Evolutionary conservation across 495 filamentous ascomycete species (phyloP), one percentile per base, ranked within the genome.

Genomic region (Collariella sp.): DNA sequence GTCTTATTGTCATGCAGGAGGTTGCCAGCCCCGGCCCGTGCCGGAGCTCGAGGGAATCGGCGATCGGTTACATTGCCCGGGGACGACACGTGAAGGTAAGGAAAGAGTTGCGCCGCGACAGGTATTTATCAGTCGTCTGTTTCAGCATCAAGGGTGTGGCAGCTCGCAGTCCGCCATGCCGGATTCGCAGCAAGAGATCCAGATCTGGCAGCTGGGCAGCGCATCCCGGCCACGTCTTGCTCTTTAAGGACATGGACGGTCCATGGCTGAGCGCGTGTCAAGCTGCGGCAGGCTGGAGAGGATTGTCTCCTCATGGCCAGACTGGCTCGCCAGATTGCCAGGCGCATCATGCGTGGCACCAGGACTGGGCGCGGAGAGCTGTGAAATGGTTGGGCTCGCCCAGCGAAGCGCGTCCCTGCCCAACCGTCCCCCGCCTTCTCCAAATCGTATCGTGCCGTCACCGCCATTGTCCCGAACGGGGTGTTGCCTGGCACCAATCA

Each of bases 401-500:
- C 56, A 60, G 53, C 54, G 24, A 48, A 59, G 57, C 51, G 57
- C 44, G 54, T 65, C 54, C 56, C 53, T 65, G 59, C 62, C 62
- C 59, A 65, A 65, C 54, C 9, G 18, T 38, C 29, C 40, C 45
- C 40, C 46, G 29, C 56, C 15, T 45, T 26, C 48, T 26, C 62
- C 54, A 52, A 56, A 62, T 55, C 62, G 58, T 40, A 55, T 51
- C 41, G 36, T 49, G 38, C 45, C 50, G 55, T 55, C 59, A 55
- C 54, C 41, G 36, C 50, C 35, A 42, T 26, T 34, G 54, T 53
- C 41, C 45, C 33, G 49, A 48, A 43, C 33, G 50, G 48, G 42
- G 52, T 50, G 39, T 24, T 40, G 46, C 59, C 55, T 63, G 56
- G 64, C 62, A 63, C 64, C 64, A 67, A 67, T 67, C 42, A 46